Evolutionary conservation across 2,329 filamentous ascomycete species (phyloP).

Genomic region (Epichloe hybrida): DNA sequence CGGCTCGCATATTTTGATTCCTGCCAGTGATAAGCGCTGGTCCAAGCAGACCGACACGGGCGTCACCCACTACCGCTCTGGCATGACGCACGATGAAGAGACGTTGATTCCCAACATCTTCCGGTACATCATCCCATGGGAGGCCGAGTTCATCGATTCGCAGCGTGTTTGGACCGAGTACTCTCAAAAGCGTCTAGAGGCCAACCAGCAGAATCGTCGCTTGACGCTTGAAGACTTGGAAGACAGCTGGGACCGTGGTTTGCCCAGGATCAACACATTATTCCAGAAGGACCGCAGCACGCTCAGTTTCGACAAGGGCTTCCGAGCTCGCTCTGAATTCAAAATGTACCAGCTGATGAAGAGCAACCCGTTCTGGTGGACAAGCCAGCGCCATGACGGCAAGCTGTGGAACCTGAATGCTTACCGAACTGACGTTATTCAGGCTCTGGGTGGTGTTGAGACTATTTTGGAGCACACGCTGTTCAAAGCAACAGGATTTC

Average conservation of each 20-base stretch:
- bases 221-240: constrained; percentile 92
- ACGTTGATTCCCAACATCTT: constrained; percentile 98
- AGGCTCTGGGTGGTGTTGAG: constrained; percentile 89
- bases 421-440: constrained; percentile 93
- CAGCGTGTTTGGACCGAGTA: constrained; percentile 99
- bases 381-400: constrained; percentile 89
- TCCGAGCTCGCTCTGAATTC: constrained; percentile 89
- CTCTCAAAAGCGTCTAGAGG: constrained; percentile 92
- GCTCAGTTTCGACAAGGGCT: constrained; percentile 95
- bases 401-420: constrained; percentile 96
- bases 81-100: constrained; percentile 97
- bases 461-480: constrained; percentile 94
- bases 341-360: constrained; percentile 99
- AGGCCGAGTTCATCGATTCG: constrained; percentile 96
- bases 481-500: constrained; percentile 94
- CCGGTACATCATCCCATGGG: constrained; percentile 98
- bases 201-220: constrained; percentile 91
- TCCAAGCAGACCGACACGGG: constrained; percentile 96
- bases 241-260: constrained; percentile 94
- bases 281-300: constrained; percentile 99
- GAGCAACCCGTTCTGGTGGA: constrained; percentile 99
- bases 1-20: constrained; percentile 93
- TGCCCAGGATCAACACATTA: constrained; percentile 94
- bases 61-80: constrained; percentile 90
- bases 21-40: constrained; percentile 95